A percentile compares a stretch with the other conserved stretches of the same genome.
phyloP scores from a whole-genome alignment of 805 yeast species.

The Kluyveromyces aestuarii region DNA sequence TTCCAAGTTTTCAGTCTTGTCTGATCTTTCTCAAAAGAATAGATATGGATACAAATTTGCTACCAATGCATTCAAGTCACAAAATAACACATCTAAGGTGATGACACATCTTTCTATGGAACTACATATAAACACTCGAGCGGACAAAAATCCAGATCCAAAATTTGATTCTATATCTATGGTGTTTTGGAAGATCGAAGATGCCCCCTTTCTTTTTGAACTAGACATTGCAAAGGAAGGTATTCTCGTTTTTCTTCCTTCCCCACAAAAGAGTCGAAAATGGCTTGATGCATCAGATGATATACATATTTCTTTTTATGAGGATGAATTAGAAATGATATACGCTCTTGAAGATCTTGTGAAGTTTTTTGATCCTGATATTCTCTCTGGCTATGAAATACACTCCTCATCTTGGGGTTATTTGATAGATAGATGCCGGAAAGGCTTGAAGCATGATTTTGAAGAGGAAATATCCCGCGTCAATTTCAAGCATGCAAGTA shows the following conservation, averaged over 20 bases:
- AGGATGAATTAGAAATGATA: conserved; percentile 52
- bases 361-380: conserved; percentile 71
- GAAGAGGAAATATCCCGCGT: conserved; percentile 57
- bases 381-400: conserved; percentile 77
- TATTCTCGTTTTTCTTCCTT: conserved; percentile 20
- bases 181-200: conserved; percentile 57
- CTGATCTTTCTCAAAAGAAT: conserved; percentile 2
- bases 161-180: conserved; percentile 44
- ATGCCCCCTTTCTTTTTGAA: conserved; percentile 30
- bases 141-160: conserved; percentile 55
- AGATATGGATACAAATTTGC: conserved; percentile 8
- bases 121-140: conserved; percentile 51
- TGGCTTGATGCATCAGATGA: conserved; percentile 11
- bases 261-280: conserved; percentile 2
- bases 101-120: conserved; percentile 50
- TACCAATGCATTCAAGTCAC: conserved; percentile 6
- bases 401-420: conserved; percentile 87
- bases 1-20: conserved; percentile 3
- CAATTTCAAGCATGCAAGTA: conserved; percentile 37
- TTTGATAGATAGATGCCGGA: conserved; percentile 52
- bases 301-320: conserved; percentile 33
- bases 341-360: conserved; percentile 46
- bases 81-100: conserved; percentile 5
- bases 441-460: conserved; percentile 41
- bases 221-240: conserved; percentile 33